Percentiles rank a stretch among this genome's conserved stretches.
Conservation (phyloP, 2,329 filamentous ascomycete species). For the Pseudogymnoascus sp. region DNA sequence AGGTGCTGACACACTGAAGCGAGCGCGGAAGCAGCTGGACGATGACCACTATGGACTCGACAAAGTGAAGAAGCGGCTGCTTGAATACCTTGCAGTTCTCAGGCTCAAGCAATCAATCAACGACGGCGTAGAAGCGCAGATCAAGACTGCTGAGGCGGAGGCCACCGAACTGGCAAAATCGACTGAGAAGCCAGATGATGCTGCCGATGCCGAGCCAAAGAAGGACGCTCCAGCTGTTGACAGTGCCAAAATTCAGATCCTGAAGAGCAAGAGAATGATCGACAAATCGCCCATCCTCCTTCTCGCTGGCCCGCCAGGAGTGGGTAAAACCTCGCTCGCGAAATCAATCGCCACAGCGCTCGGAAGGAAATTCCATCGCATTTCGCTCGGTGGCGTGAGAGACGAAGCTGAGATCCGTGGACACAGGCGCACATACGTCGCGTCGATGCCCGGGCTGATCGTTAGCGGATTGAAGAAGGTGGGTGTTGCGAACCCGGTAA, state of each 20-base stretch:
- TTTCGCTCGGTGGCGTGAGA: constrained; percentile 88
- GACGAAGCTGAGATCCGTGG: constrained; percentile 97
- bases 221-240: constrained; percentile 33
- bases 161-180: constrained; percentile 22
- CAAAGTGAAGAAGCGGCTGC: constrained; percentile 90
- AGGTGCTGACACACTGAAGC: constrained; percentile 67
- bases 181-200: constrained; percentile 27
- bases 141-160: constrained; percentile 51
- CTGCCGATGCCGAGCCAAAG: constrained; percentile 20
- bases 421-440: constrained; percentile 91
- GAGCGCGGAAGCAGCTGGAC: constrained; percentile 82
- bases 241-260: constrained; percentile 61
- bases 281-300: constrained; percentile 96
- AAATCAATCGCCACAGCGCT: constrained; percentile 88
- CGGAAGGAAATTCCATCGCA: constrained; percentile 91
- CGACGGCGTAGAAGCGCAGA: constrained; percentile 70
- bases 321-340: constrained; percentile 91
- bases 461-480: constrained; percentile 93
- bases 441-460: constrained; percentile 95
- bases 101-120: constrained; percentile 91
- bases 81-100: constrained; percentile 95
- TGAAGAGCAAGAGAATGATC: constrained; percentile 75
- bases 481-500: constrained; percentile 88
- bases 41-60: constrained; percentile 95
- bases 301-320: constrained; percentile 85